Evolutionary conservation across 2,329 filamentous ascomycete genomes (phyloP).

Genomic region (Clonostachys rhizophaga): DNA sequence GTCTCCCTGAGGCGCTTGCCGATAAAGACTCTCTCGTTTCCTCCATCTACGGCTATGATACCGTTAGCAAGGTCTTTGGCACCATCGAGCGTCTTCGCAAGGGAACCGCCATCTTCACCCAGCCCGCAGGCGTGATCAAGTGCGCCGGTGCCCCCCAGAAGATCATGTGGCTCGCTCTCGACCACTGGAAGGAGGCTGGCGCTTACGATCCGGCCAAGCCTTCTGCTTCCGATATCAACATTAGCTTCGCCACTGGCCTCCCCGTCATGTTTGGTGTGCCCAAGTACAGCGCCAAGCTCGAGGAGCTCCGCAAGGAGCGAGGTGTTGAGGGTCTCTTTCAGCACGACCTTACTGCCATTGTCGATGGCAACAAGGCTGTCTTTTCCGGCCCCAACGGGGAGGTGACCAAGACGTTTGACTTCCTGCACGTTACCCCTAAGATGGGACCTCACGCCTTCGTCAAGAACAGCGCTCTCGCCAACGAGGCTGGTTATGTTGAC

Average conservation of each 20-base stretch:
- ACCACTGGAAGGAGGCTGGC: slow-evolving; percentile 50
- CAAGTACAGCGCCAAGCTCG: slow-evolving; percentile 50
- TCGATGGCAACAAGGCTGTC: slow-evolving; percentile 46
- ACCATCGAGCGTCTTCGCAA: slow-evolving; percentile 39
- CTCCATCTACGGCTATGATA: slow-evolving; percentile 53
- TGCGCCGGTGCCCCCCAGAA: slow-evolving; percentile 59
- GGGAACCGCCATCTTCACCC: slow-evolving; percentile 53
- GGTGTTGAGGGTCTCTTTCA: slow-evolving; percentile 54
- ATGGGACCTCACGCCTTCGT: slow-evolving; percentile 52
- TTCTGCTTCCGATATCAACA: slow-evolving; percentile 37
- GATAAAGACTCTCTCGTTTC: slow-evolving; percentile 42
- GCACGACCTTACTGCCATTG: slow-evolving; percentile 44
- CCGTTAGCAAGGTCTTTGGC: slow-evolving; percentile 45
- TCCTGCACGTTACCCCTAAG: slow-evolving; percentile 53
- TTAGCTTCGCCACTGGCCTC: slow-evolving; percentile 50
- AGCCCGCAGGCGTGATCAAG: slow-evolving; percentile 53
- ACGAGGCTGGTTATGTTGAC: slow-evolving; percentile 53
- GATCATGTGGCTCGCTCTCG: slow-evolving; percentile 57
- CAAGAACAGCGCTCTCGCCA: slow-evolving; percentile 46
- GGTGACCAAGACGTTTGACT: slow-evolving; percentile 43
- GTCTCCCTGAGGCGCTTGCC: slow-evolving; percentile 49
- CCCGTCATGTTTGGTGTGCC: slow-evolving; percentile 56
- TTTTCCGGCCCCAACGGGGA: slow-evolving; percentile 39
- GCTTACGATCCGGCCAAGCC: slow-evolving; percentile 37
- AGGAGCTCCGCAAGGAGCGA: slow-evolving; percentile 45